A percentile compares a stretch with the other conserved stretches of the same genome.
Conservation (phyloP, 208 protist genomes). For the Angomonas ambiguus region DNA sequence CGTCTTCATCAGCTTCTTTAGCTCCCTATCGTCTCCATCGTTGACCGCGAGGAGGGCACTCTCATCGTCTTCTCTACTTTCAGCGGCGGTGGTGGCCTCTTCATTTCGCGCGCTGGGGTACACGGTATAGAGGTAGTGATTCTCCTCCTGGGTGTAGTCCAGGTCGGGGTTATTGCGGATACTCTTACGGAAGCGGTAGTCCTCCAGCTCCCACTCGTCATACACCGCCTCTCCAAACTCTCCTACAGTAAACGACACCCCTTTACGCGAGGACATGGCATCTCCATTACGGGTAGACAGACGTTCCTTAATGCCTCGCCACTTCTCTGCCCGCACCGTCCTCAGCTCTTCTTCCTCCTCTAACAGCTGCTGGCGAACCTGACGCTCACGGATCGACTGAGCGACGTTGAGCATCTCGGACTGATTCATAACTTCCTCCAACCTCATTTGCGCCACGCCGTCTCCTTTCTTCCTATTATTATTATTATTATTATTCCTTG, state of each 20-base stretch:
- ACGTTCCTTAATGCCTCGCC: constrained; percentile 30
- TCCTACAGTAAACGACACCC: neutral
- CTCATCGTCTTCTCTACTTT: neutral
- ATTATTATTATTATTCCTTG: too few species aligned
- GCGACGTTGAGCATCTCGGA: constrained; percentile 16
- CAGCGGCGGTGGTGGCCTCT: neutral
- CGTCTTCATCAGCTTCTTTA: constrained; percentile 19
- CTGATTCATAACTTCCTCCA: constrained; percentile 16
- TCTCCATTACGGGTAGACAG: constrained; percentile 17
- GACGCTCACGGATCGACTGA: constrained; percentile 15
- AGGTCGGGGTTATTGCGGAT: neutral
- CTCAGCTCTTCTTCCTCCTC: constrained; percentile 16
- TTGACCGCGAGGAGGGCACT: neutral
- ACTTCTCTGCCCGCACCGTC: constrained; percentile 20
- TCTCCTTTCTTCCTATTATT: too few species aligned
- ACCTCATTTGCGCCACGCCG: constrained; percentile 11
- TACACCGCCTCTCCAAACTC: neutral
- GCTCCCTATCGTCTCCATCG: constrained; percentile 7
- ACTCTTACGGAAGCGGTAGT: constrained; percentile 5
- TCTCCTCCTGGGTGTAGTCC: constrained; percentile 18
- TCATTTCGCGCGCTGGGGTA: neutral
- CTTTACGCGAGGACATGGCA: neutral
- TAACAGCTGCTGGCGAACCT: neutral
- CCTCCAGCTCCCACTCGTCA: neutral
- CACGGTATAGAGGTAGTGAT: neutral